These are phyloP conservation scores for Clavispora vitiphila DNA, from an alignment of 805 yeast species.

Conservation along the genomic window DNA sequence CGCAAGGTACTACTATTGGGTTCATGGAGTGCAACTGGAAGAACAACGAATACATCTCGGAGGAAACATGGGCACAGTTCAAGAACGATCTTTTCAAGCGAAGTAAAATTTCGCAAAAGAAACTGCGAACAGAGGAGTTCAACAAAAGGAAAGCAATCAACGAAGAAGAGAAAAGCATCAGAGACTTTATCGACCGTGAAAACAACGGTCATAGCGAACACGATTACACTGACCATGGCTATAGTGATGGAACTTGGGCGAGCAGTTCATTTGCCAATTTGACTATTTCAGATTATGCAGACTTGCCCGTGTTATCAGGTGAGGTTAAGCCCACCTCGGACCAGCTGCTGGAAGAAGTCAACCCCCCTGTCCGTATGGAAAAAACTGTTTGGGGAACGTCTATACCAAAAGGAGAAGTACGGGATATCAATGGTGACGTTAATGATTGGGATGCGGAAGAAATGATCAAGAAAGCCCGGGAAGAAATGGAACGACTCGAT, in stretches of 20 bases:
- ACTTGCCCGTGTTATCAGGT: constrained; percentile 26
- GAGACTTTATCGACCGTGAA: constrained; percentile 57
- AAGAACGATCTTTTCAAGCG: constrained; percentile 55
- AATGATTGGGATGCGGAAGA: constrained; percentile 46
- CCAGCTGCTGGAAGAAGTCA: constrained; percentile 5
- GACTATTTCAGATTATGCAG: constrained; percentile 35
- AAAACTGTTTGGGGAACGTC: constrained; percentile 75
- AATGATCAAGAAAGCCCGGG: constrained; percentile 48
- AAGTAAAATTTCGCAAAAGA: constrained; percentile 43
- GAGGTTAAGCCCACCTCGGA: constrained; percentile 5
- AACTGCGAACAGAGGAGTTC: constrained; percentile 56
- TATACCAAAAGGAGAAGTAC: constrained; percentile 38
- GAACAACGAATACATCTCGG: constrained; percentile 25
- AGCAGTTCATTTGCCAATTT: constrained; percentile 26
- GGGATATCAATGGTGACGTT: constrained; percentile 25
- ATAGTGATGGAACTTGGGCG: constrained; percentile 12
- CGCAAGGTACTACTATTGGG: constrained; percentile 79
- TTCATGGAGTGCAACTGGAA: constrained; percentile 84
- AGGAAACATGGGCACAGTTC: constrained; percentile 41
- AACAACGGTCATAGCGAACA: constrained; percentile 38
- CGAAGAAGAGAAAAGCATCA: constrained; percentile 52
- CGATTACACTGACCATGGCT: constrained; percentile 23
- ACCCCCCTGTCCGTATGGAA: constrained; percentile 1
- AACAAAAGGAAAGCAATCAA: constrained; percentile 51
- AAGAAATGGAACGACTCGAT: constrained; percentile 34